Base-by-base conservation (phyloP, 345 rosid species). In the Citrus hindsii region DNA sequence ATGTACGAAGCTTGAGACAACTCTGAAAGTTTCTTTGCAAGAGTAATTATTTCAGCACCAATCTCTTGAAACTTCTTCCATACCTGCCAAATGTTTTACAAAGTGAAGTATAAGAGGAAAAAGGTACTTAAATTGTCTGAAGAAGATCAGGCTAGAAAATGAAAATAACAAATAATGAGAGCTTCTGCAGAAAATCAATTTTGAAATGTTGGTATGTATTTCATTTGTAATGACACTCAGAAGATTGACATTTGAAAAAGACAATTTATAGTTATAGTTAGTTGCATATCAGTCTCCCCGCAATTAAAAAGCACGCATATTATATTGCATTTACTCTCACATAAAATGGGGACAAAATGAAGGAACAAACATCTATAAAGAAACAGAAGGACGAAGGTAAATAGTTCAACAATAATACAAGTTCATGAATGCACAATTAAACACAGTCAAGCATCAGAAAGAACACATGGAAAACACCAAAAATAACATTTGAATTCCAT, bases 41-140 rank as follows among this genome's bases (percentile, higher is more conserved):
- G 89, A 76, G 92, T 88, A 66, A 85, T 80, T 84, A 96, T 86
- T 85, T 90, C 93, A 62, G 84, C 82, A 73, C 97, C 98, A 81
- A 92, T 76, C 18, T 67, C 87, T 76, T 90, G 87, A 75, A 96
- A 83, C 64, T 89, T 90, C 76, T 73, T 85, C 95, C 98, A 93
- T 32, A 93, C 85, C 98, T 91, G 88, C 55, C 56, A 81, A 70
- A 7, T 77, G 46, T 60, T 19, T 42, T 37, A 60, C 25, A 46
- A 62, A 65, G 14, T 48, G 51, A 69, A 79, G 53, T 28, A 78
- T 9, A 80, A 32, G 59, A 65, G 25, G 71, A 53, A 8, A 38
- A 63, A 53, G 66, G 61, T 59, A 76, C 53, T 37, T 32, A 30
- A 51, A 38, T 56, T 37, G 25, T 46, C 25, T 74, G 25, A 33